Percentiles rank a stretch among this genome's conserved stretches.
Evolutionary conservation across 805 yeast species (phyloP).

Genomic region (Ogataea pignaliae): DNA sequence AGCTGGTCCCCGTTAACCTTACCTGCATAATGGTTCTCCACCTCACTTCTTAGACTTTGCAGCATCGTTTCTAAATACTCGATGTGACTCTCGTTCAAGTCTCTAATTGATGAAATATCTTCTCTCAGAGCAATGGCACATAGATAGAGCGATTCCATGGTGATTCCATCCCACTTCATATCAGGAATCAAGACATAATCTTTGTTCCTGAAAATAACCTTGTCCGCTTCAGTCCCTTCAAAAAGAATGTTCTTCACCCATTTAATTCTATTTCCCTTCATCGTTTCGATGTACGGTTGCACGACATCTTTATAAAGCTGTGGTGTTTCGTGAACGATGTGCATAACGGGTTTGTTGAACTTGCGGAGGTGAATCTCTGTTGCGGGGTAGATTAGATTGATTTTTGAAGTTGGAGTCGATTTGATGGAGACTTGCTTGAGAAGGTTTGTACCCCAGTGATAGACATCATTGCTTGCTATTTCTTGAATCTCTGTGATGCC

Average conservation of each 20-base stretch:
- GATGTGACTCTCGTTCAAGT: constrained; percentile 55
- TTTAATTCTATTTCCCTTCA: constrained; percentile 71
- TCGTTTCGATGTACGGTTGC: constrained; percentile 69
- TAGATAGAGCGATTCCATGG: constrained; percentile 66
- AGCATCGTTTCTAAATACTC: constrained; percentile 50
- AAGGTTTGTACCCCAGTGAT: constrained; percentile 70
- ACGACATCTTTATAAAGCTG: constrained; percentile 59
- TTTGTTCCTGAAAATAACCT: constrained; percentile 66
- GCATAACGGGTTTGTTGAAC: constrained; percentile 55
- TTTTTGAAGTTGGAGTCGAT: constrained; percentile 54
- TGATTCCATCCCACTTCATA: constrained; percentile 91
- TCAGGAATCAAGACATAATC: constrained; percentile 81
- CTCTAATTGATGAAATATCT: constrained; percentile 73
- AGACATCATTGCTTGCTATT: constrained; percentile 74
- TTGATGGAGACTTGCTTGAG: constrained; percentile 41
- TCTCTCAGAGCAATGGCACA: constrained; percentile 68
- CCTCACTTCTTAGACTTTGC: constrained; percentile 40
- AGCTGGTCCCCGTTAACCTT: constrained; percentile 50
- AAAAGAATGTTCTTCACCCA: constrained; percentile 88
- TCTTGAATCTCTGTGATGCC: constrained; percentile 24
- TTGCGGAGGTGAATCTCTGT: constrained; percentile 79
- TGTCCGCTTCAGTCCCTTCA: constrained; percentile 80
- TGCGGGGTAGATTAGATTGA: constrained; percentile 85
- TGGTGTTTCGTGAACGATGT: constrained; percentile 76
- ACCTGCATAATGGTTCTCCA: constrained; percentile 38